These are phyloP conservation scores for Acarospora socialis DNA, from an alignment of 2,329 filamentous ascomycete genomes.

Conservation along the genomic window DNA sequence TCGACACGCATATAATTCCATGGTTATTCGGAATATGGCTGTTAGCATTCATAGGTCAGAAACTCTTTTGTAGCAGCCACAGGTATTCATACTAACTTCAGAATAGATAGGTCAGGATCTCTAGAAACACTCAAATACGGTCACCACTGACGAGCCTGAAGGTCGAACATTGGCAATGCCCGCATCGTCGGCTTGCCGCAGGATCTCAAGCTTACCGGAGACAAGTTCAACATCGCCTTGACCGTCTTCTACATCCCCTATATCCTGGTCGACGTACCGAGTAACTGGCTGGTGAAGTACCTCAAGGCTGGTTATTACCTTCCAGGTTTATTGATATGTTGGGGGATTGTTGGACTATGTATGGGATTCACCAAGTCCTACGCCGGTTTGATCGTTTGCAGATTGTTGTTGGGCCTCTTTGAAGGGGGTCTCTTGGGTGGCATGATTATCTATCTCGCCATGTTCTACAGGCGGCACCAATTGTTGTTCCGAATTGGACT, in stretches of 20 bases:
- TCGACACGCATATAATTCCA: conserved; percentile 30
- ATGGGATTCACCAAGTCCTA: conserved; percentile 18
- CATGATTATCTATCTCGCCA: conserved; percentile 53
- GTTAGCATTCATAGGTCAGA: conserved; percentile 35
- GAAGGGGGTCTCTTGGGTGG: conserved; percentile 54
- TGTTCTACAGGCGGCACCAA: conserved; percentile 45
- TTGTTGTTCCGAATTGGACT: conserved; percentile 50
- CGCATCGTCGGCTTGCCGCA: conserved; percentile 19
- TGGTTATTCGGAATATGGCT: conserved; percentile 34
- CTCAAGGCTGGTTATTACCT: conserved; percentile 57
- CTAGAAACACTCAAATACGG: too few species aligned
- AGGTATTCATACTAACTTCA: too few species aligned
- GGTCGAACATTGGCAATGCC: conserved; percentile 28
- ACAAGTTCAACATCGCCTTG: conserved; percentile 25
- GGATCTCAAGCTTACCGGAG: conserved; percentile 17
- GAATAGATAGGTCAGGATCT: too few species aligned
- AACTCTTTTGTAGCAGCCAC: too few species aligned
- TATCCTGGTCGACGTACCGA: conserved; percentile 11
- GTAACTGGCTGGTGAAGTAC: conserved; percentile 60
- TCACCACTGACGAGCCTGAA: conserved; percentile 1
- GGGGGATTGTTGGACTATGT: conserved; percentile 9
- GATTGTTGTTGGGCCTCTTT: conserved; percentile 46
- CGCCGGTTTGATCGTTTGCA: conserved; percentile 45
- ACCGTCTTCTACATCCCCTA: conserved; percentile 11
- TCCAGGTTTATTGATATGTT: conserved; percentile 6